Conservation (phyloP, 441 rosid genomes). For the Eutrema salsugineum region DNA sequence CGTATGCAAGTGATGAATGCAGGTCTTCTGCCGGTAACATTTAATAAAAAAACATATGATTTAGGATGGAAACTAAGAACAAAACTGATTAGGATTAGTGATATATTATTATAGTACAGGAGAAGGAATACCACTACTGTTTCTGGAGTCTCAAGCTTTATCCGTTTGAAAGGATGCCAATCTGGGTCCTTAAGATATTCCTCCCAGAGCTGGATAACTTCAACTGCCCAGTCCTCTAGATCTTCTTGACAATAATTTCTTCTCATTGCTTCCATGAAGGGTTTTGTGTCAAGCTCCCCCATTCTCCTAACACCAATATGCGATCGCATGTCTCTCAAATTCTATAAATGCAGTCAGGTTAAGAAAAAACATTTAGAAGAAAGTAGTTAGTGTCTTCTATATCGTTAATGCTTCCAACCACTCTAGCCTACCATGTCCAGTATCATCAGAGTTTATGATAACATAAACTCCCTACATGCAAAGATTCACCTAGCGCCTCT, state of each 20-base stretch:
- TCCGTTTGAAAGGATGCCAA: slow-evolving; percentile 90
- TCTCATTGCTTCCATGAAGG: slow-evolving; percentile 80
- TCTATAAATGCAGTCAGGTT: slow-evolving; percentile 11
- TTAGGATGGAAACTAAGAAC: not conserved
- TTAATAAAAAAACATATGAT: not conserved
- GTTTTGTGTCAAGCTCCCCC: slow-evolving; percentile 86
- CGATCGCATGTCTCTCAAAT: slow-evolving; percentile 27
- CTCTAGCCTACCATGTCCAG: slow-evolving; percentile 4
- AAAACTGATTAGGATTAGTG: not conserved
- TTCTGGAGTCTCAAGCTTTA: slow-evolving; percentile 41
- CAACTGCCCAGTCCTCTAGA: slow-evolving; percentile 74
- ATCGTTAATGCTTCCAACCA: not conserved
- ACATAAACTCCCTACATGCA: not conserved
- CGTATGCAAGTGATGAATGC: not conserved
- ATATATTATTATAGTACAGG: too few relatives aligned
- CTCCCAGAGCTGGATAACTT: slow-evolving; percentile 85
- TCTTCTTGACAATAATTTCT: slow-evolving; percentile 60
- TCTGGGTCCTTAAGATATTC: slow-evolving; percentile 91
- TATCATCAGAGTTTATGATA: not conserved
- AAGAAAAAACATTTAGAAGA: not conserved
- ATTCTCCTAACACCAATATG: slow-evolving; percentile 82
- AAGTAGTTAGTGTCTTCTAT: not conserved
- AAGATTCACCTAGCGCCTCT: slow-evolving; percentile 4
- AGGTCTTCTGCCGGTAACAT: not conserved
- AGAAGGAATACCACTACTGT: slow-evolving; percentile 40